Percentiles rank a stretch among this genome's conserved stretches.
These are phyloP conservation scores for Magnusiomyces suaveolens DNA, from an alignment of 1,139 yeast species.

Conservation along the genomic window DNA sequence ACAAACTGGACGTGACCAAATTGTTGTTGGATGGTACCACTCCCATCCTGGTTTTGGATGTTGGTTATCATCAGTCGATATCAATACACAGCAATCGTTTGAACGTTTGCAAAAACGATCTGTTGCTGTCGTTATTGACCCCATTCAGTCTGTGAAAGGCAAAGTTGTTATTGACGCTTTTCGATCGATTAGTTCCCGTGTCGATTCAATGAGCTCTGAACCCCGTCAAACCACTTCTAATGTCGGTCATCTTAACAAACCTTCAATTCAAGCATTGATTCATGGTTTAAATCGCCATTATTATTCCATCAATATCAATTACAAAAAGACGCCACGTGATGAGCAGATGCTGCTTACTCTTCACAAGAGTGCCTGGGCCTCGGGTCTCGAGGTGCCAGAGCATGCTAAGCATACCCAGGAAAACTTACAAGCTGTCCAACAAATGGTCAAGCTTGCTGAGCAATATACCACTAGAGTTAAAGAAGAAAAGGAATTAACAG, in stretches of 20 bases:
- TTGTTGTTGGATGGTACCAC: constrained; percentile 99
- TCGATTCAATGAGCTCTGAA: constrained; percentile 92
- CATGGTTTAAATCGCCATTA: constrained; percentile 97
- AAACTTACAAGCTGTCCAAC: constrained; percentile 62
- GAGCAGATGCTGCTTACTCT: constrained; percentile 88
- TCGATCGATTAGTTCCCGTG: constrained; percentile 80
- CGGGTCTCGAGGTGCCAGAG: constrained; percentile 73
- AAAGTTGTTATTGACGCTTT: constrained; percentile 98
- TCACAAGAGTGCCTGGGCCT: constrained; percentile 95
- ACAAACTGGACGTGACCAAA: constrained; percentile 96
- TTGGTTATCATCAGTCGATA: constrained; percentile 96
- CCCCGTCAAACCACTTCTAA: constrained; percentile 97
- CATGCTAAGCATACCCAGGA: constrained; percentile 70
- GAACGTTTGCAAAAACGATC: constrained; percentile 92
- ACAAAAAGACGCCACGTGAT: constrained; percentile 85
- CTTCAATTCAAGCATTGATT: constrained; percentile 94
- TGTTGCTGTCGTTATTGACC: constrained; percentile 96
- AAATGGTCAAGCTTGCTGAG: constrained; percentile 83
- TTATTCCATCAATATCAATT: constrained; percentile 89
- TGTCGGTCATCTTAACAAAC: constrained; percentile 90
- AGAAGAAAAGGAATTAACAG: constrained; percentile 82
- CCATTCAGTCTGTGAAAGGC: constrained; percentile 96
- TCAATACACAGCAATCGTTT: constrained; percentile 93
- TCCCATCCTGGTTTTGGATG: constrained; percentile 98
- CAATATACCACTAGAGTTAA: constrained; percentile 83